These are phyloP conservation scores for Linnemannia exigua DNA, from an alignment of 192 early-diverging fungal genomes.

Conservation along the genomic window DNA sequence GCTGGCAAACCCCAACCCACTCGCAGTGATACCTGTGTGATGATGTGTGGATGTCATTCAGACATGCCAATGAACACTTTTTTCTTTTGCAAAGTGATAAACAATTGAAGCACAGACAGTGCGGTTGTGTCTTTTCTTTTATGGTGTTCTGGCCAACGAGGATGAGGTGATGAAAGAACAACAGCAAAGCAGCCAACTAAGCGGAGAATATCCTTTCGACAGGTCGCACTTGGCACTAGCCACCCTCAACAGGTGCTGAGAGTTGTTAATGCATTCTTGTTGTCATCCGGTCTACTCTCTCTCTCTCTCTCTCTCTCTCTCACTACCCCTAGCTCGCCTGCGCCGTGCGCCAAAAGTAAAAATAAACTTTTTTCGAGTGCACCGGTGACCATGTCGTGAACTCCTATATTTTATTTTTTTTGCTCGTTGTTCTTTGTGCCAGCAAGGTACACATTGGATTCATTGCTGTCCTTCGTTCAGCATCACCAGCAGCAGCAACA, in stretches of 20 bases:
- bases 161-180: too few relatives aligned
- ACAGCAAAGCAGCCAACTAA: too few relatives aligned
- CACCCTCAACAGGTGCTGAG: not conserved
- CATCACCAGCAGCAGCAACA: too few relatives aligned
- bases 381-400: slow-evolving; percentile 1
- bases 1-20: not conserved
- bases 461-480: not conserved
- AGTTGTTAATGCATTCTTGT: not conserved
- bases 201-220: not conserved
- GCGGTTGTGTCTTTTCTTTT: not conserved
- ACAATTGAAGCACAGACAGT: not conserved
- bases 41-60: not conserved
- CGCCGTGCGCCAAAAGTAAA: not conserved
- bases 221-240: not conserved
- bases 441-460: not conserved
- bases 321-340: not conserved
- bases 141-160: not conserved
- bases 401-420: slow-evolving; percentile 14
- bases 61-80: too few relatives aligned
- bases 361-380: not conserved
- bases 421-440: not conserved
- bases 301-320: not conserved
- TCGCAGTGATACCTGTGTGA: not conserved
- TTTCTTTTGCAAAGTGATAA: not conserved
- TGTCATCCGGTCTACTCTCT: not conserved